Evolutionary conservation across 83 land plant genomes (phyloP).

Genomic region (Picea mariana): DNA sequence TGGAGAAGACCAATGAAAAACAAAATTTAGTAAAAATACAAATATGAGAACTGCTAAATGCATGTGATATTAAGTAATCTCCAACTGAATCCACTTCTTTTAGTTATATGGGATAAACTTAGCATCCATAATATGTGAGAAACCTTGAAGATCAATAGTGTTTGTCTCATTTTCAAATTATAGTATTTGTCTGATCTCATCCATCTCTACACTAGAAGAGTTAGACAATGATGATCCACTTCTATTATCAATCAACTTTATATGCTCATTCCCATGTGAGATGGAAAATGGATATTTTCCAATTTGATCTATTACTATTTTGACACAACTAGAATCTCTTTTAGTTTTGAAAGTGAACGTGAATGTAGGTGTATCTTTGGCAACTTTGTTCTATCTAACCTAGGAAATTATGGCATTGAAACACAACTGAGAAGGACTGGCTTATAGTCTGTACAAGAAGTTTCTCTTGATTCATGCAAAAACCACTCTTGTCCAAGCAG

Average conservation of each 20-base stretch:
- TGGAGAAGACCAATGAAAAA: too few species aligned
- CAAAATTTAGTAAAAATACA: too few species aligned
- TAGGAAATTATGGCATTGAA: not conserved
- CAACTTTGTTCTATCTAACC: not conserved
- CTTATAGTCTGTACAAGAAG: not conserved
- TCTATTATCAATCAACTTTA: not conserved
- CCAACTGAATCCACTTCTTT: not conserved
- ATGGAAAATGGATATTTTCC: too few species aligned
- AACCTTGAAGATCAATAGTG: not conserved
- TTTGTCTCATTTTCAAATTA: slow-evolving; percentile 7
- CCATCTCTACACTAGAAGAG: not conserved
- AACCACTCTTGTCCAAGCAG: not conserved
- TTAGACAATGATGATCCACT: not conserved
- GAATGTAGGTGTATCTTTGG: not conserved
- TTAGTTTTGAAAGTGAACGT: not conserved
- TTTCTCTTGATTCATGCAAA: not conserved
- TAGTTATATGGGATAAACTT: not conserved
- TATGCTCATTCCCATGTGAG: not conserved
- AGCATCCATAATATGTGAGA: not conserved
- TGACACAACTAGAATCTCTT: not conserved
- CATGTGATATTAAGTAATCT: not conserved
- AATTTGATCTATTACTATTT: too few species aligned
- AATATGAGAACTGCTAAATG: not conserved
- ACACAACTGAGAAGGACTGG: not conserved
- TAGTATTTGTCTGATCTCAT: not conserved